Conservation (phyloP, 1,284 basidiomycete species). For the Macrocystidia cucumis region DNA sequence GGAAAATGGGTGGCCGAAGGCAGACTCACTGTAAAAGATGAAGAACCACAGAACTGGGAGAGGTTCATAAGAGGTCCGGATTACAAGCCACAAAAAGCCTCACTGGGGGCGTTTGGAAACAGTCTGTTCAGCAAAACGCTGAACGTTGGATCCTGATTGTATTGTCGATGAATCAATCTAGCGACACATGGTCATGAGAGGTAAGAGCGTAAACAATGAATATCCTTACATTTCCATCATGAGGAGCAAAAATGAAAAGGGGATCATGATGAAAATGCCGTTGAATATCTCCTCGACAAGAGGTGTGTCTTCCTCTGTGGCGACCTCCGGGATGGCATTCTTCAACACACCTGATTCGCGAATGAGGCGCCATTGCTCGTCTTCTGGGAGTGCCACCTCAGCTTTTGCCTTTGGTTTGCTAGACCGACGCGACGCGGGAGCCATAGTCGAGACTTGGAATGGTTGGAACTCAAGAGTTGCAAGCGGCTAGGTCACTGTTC, state of each 20-base stretch:
- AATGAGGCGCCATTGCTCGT: slow-evolving; percentile 73
- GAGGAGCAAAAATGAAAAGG: slow-evolving; percentile 61
- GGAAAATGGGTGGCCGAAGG: not conserved
- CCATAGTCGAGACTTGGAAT: slow-evolving; percentile 18
- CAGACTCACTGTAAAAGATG: slow-evolving; percentile 69
- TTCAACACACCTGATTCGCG: slow-evolving; percentile 59
- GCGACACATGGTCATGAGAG: slow-evolving; percentile 6
- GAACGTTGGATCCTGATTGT: slow-evolving; percentile 47
- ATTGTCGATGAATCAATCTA: slow-evolving; percentile 72
- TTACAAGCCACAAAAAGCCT: too few relatives aligned
- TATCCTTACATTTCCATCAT: slow-evolving; percentile 76
- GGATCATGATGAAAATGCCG: slow-evolving; percentile 53
- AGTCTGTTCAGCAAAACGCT: slow-evolving; percentile 44
- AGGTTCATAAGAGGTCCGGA: too few relatives aligned
- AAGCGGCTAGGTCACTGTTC: slow-evolving; percentile 6
- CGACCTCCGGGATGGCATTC: slow-evolving; percentile 17
- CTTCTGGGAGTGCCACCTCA: slow-evolving; percentile 50
- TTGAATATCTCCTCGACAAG: slow-evolving; percentile 66
- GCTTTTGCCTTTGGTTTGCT: slow-evolving; percentile 11
- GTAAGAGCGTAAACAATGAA: slow-evolving; percentile 3
- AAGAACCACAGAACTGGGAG: slow-evolving; percentile 58
- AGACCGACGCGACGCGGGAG: slow-evolving; percentile 16
- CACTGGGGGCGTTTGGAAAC: slow-evolving; percentile 60
- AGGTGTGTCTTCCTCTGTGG: slow-evolving; percentile 28
- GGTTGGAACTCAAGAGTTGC: not conserved